These are phyloP conservation scores for Fusarium beomiforme DNA, from an alignment of 2,329 filamentous ascomycete species.

Conservation along the genomic window DNA sequence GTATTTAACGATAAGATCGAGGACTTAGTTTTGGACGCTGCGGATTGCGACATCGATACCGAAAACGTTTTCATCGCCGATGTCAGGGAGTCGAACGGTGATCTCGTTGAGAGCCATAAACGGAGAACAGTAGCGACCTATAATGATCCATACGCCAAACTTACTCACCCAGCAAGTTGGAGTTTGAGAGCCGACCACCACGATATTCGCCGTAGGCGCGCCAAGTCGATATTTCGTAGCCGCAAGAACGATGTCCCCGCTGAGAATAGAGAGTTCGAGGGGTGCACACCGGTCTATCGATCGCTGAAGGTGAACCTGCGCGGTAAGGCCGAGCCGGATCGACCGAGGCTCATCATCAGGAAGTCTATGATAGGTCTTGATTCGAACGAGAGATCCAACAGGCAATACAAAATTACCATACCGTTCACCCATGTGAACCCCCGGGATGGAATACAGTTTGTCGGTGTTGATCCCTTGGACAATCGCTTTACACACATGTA, in stretches of 20 bases:
- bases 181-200: slow-evolving; percentile 77
- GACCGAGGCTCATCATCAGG: slow-evolving; percentile 56
- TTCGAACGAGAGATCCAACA: slow-evolving; percentile 51
- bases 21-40: slow-evolving; percentile 68
- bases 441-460: slow-evolving; percentile 90
- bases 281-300: slow-evolving; percentile 66
- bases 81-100: slow-evolving; percentile 49
- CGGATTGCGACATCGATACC: slow-evolving; percentile 68
- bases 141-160: slow-evolving; percentile 73
- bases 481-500: slow-evolving; percentile 90
- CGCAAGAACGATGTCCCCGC: slow-evolving; percentile 64
- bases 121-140: slow-evolving; percentile 57
- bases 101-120: slow-evolving; percentile 49
- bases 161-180: slow-evolving; percentile 70
- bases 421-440: slow-evolving; percentile 81
- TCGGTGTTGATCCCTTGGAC: slow-evolving; percentile 83
- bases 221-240: slow-evolving; percentile 62
- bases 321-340: slow-evolving; percentile 52
- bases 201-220: slow-evolving; percentile 76
- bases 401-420: slow-evolving; percentile 66
- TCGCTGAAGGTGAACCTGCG: slow-evolving; percentile 60
- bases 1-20: slow-evolving; percentile 67
- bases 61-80: slow-evolving; percentile 62
- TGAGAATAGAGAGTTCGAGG: slow-evolving; percentile 63
- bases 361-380: slow-evolving; percentile 52